phyloP scores from a whole-genome alignment of 2,329 filamentous ascomycete genomes.

The Grosmannia penicillata region DNA sequence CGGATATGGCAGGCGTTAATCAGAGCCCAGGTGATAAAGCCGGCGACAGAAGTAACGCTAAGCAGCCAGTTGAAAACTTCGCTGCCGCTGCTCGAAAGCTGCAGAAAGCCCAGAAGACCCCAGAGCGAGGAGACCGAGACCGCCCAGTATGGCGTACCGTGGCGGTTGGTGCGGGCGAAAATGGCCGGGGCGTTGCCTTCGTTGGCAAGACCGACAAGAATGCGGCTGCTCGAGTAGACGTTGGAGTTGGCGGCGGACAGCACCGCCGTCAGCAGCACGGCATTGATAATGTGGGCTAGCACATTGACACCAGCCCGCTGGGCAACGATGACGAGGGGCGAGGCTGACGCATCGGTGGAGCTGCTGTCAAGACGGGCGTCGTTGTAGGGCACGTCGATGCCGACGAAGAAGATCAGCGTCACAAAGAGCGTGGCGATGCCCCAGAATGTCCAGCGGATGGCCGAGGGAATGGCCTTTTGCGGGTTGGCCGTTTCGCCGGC shows the following conservation, averaged over 20 bases:
- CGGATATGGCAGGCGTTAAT: slow-evolving; percentile 49
- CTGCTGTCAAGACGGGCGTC: slow-evolving; percentile 35
- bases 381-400: slow-evolving; percentile 48
- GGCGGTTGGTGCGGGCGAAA: slow-evolving; percentile 41
- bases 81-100: slow-evolving; percentile 41
- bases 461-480: slow-evolving; percentile 52
- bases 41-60: slow-evolving; percentile 55
- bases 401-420: slow-evolving; percentile 52
- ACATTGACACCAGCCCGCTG: slow-evolving; percentile 47
- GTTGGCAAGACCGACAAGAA: slow-evolving; percentile 50
- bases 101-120: slow-evolving; percentile 52
- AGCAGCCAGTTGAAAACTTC: slow-evolving; percentile 59
- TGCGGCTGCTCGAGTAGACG: slow-evolving; percentile 57
- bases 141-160: slow-evolving; percentile 47
- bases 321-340: slow-evolving; percentile 48
- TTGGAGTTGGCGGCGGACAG: slow-evolving; percentile 67
- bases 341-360: slow-evolving; percentile 40
- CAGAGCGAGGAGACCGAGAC: slow-evolving; percentile 42
- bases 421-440: slow-evolving; percentile 57
- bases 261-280: slow-evolving; percentile 61
- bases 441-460: slow-evolving; percentile 63
- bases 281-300: slow-evolving; percentile 60
- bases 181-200: slow-evolving; percentile 47
- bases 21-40: slow-evolving; percentile 55
- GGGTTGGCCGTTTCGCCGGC: slow-evolving; percentile 64